These are phyloP conservation scores for Taiozyma onychis DNA, from an alignment of 1,139 yeast genomes.

Conservation along the genomic window DNA sequence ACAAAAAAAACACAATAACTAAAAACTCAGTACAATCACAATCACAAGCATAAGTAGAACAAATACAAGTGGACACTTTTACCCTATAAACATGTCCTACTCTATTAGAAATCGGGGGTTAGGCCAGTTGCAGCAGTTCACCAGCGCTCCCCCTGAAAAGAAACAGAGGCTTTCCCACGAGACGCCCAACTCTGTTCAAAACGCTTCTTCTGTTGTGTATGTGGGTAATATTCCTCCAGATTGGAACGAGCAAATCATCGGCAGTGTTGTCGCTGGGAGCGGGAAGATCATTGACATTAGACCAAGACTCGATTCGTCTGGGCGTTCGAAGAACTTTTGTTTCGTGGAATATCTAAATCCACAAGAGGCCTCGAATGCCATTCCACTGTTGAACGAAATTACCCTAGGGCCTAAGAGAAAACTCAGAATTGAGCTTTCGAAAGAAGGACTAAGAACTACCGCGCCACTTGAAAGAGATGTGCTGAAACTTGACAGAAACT, in stretches of 20 bases:
- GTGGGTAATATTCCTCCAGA: slow-evolving; percentile 62
- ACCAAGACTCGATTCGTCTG: slow-evolving; percentile 53
- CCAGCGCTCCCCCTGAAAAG: neutral
- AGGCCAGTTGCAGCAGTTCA: neutral
- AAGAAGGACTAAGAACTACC: slow-evolving; percentile 48
- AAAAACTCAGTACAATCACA: no score
- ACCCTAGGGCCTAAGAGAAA: slow-evolving; percentile 40
- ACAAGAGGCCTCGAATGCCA: slow-evolving; percentile 46
- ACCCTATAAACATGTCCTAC: neutral
- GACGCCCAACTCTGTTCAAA: neutral
- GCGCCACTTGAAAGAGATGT: slow-evolving; percentile 36
- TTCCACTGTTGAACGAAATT: slow-evolving; percentile 38
- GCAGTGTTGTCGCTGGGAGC: slow-evolving; percentile 57
- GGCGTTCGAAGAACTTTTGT: slow-evolving; percentile 62
- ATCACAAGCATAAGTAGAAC: neutral
- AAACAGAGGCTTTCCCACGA: neutral
- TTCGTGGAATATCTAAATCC: slow-evolving; percentile 53
- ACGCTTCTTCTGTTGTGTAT: slow-evolving; percentile 37
- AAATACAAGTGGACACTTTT: neutral
- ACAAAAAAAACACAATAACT: neutral
- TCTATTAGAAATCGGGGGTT: neutral
- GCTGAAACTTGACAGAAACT: slow-evolving; percentile 36
- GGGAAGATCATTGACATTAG: slow-evolving; percentile 61
- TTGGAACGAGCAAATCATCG: slow-evolving; percentile 53
- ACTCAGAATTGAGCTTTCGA: slow-evolving; percentile 52